Evolutionary conservation across 441 rosid species (phyloP), one percentile per base, ranked within the genome.

Genomic region (Flueggea neowawraea): DNA sequence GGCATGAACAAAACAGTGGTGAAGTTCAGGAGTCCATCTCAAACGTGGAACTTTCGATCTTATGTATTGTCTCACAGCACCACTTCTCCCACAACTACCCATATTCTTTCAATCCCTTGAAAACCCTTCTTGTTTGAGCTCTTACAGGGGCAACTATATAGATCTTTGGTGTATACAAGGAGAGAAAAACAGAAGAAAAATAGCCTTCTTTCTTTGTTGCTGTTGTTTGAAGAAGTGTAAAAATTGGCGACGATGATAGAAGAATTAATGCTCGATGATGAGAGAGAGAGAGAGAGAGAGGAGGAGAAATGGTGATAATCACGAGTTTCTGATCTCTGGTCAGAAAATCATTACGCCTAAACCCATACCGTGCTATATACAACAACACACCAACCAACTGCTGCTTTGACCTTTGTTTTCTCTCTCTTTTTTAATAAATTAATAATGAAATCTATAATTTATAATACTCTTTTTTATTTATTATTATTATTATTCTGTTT

Each of bases 21-120:
- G 99, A 59, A 94, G 97, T 58, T 91, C 99, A 31, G 99, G 94
- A 14, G 99, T 94, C 99, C 99, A 94, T 77, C 96, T 75, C 65
- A 94, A 74, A 14, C 99, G 88, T 61, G 99, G 99, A 36, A 87
- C 84, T 41, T 93, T 91, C 14, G 99, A 94, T 65, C 99, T 82
- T 66, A 91, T 66, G 65, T 94, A 94, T 31, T 86, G 97, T 69
- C 99, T 86, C 55, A 84, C 97, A 17, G 81, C 65, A n/a, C 88
- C 91, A 59, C 73, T 91, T 61, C 94, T 84, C 50, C 90, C 86
- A 67, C 90, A 83, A 68, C 82, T 83, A 59, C 86, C 97, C 96
- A 91, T 87, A 51, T 55, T 54, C 45, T 22, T 28, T 10, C 31
- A 58, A 17, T 45, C 12, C 31, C 16, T 16, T 6, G 6, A 22